These are phyloP conservation scores for Globisporangium cederbergense DNA, from an alignment of 352 stramenopile genomes.

Conservation along the genomic window DNA sequence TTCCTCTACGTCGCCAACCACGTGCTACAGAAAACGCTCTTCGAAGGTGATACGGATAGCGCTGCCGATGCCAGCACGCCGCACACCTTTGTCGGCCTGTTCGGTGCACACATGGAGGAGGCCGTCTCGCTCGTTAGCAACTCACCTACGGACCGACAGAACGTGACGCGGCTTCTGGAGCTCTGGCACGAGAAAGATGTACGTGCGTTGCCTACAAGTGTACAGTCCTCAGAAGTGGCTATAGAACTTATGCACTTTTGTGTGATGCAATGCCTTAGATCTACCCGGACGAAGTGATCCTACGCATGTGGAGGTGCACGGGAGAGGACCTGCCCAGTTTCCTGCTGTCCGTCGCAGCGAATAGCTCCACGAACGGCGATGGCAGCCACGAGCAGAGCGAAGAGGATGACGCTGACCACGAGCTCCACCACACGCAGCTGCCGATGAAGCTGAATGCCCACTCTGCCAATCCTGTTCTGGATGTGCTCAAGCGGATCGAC, in stretches of 20 bases:
- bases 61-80: neutral
- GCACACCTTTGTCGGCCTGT: conserved; percentile 30
- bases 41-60: conserved; percentile 20
- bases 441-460: conserved; percentile 78
- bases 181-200: conserved; percentile 77
- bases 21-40: conserved; percentile 72
- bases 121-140: conserved; percentile 81
- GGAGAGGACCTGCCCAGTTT: conserved; percentile 67
- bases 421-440: conserved; percentile 29
- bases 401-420: conserved; percentile 24
- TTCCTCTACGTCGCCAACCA: conserved; percentile 86
- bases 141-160: conserved; percentile 78
- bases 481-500: conserved; percentile 82
- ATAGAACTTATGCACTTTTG: neutral
- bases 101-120: conserved; percentile 52
- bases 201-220: conserved; percentile 1
- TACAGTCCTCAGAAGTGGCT: neutral
- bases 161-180: conserved; percentile 66
- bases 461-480: conserved; percentile 67
- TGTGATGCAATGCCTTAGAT: conserved; percentile 18
- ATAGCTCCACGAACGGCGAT: neutral
- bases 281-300: conserved; percentile 48
- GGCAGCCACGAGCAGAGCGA: conserved; percentile 12
- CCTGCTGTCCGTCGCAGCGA: conserved; percentile 22
- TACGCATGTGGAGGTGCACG: conserved; percentile 76